These are phyloP conservation scores for Solanum hybrid DNA, from an alignment of 305 asterid genomes.

Conservation along the genomic window DNA sequence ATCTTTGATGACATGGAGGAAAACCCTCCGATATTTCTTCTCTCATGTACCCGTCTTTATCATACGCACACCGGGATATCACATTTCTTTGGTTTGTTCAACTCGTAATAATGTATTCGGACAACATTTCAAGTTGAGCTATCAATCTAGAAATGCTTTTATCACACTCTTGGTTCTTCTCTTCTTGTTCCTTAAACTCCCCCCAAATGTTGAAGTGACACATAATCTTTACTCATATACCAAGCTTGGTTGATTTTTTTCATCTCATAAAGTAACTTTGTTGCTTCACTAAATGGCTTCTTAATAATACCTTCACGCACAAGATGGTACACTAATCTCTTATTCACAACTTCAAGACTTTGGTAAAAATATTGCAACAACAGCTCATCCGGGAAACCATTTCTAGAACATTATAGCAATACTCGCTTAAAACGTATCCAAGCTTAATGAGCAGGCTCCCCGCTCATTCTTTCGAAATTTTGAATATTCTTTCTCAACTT, in stretches of 20 bases:
- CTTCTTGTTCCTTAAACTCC: background rate
- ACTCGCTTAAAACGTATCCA: background rate
- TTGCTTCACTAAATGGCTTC: background rate
- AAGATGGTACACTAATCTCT: background rate
- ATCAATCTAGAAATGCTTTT: too few relatives aligned
- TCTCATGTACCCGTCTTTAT: background rate
- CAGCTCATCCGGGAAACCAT: background rate
- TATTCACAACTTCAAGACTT: background rate
- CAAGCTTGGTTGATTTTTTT: background rate
- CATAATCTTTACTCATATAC: background rate
- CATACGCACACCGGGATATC: background rate
- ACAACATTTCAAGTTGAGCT: background rate
- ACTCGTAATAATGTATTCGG: background rate
- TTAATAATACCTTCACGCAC: background rate
- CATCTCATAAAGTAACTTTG: background rate
- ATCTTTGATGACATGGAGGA: background rate
- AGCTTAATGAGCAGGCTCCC: background rate
- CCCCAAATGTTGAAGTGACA: background rate
- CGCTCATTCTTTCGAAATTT: background rate
- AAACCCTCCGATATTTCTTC: background rate
- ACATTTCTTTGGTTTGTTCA: background rate
- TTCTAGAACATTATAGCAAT: background rate
- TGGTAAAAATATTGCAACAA: background rate
- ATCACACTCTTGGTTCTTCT: background rate
- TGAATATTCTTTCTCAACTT: background rate